Conservation (phyloP, 2,329 filamentous ascomycete species). For the Apiospora hydei region DNA sequence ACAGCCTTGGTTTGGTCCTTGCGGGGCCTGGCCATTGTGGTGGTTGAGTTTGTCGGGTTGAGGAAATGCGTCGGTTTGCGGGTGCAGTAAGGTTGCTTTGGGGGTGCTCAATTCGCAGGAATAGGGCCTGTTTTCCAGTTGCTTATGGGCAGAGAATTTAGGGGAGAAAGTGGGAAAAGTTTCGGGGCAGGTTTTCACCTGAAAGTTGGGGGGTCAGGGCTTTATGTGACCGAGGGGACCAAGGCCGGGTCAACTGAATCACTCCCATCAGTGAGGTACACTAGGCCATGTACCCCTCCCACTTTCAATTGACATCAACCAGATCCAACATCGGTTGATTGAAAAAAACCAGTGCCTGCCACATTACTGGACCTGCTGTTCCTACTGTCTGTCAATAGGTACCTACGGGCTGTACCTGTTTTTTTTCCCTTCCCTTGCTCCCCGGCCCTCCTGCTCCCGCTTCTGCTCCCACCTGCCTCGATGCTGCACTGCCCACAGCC, state of each 20-base stretch:
- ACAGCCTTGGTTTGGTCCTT: conserved; percentile 22
- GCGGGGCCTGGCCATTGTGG: conserved; percentile 22
- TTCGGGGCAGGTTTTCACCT: conserved; percentile 24
- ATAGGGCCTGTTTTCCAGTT: conserved; percentile 17
- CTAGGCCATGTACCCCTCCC: conserved; percentile 19
- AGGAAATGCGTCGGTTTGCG: background rate
- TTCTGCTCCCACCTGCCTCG: background rate
- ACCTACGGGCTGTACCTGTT: conserved; percentile 17
- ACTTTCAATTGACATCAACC: conserved; percentile 19
- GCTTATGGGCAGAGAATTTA: conserved; percentile 8
- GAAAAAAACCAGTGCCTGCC: conserved; percentile 6
- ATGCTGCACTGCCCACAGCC: background rate
- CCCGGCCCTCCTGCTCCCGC: background rate
- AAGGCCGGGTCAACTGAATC: conserved; percentile 28
- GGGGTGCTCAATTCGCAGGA: background rate
- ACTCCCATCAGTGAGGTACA: conserved; percentile 22
- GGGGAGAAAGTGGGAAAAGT: conserved; percentile 26
- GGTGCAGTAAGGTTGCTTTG: background rate
- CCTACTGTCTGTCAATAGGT: background rate
- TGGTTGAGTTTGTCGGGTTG: background rate
- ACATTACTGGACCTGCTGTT: conserved; percentile 19
- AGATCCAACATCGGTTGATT: conserved; percentile 13
- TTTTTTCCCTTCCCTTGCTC: background rate
- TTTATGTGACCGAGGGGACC: conserved; percentile 27
- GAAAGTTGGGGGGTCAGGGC: conserved; percentile 26